Conservation (phyloP, 139 green algal genomes). For the Volvox africanus region DNA sequence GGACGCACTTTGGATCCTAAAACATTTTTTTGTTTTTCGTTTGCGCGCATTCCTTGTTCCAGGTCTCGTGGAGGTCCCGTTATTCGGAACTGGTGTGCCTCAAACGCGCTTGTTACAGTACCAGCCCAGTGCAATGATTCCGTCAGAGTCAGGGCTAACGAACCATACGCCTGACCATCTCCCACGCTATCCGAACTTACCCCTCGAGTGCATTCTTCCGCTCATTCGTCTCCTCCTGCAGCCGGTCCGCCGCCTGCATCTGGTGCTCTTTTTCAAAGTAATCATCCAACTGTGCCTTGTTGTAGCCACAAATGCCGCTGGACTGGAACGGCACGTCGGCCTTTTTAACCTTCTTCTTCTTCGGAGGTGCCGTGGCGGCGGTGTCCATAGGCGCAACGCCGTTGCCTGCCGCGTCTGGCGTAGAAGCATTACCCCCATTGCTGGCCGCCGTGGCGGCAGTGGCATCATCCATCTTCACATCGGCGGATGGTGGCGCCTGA, state of each 20-base stretch:
- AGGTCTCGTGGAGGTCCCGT: too few relatives aligned
- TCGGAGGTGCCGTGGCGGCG: conserved; percentile 43
- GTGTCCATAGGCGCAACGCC: conserved; percentile 70
- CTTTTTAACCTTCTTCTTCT: conserved; percentile 78
- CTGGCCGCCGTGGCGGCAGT: conserved; percentile 48
- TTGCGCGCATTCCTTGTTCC: too few relatives aligned
- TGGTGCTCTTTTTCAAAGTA: conserved; percentile 70
- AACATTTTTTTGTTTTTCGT: too few relatives aligned
- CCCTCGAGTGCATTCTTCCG: conserved; percentile 96
- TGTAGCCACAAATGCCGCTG: conserved; percentile 27
- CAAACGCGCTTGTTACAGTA: too few relatives aligned
- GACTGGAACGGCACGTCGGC: conserved; percentile 66
- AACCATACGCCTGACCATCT: too few relatives aligned
- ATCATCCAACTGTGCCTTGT: conserved; percentile 52
- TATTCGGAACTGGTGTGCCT: too few relatives aligned
- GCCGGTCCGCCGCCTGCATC: conserved; percentile 78
- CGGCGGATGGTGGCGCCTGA: background rate
- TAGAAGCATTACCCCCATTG: conserved; percentile 39
- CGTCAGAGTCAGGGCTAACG: too few relatives aligned
- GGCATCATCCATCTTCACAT: conserved; percentile 58
- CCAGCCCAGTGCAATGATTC: too few relatives aligned
- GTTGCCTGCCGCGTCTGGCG: conserved; percentile 44
- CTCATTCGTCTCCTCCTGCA: conserved; percentile 97
- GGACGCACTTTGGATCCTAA: too few relatives aligned
- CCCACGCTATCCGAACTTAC: background rate